These are phyloP conservation scores for Xerocomus amazonicus DNA, from an alignment of 1,284 basidiomycete genomes.

Conservation along the genomic window DNA sequence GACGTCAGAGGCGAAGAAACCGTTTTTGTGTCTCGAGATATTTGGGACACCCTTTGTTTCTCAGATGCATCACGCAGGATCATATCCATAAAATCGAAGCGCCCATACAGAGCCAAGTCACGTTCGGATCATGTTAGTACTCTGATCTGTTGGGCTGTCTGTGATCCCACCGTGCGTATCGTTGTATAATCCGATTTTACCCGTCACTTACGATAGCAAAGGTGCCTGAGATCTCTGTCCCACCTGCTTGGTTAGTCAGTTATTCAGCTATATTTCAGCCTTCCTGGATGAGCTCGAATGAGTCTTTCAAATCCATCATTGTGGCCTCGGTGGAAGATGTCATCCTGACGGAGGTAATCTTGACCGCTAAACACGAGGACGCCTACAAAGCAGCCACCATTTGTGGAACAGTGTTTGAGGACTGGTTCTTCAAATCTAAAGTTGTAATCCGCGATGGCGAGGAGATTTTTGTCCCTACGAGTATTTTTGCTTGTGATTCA, in stretches of 20 bases:
- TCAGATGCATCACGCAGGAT: constrained; percentile 11
- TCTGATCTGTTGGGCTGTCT: constrained; percentile 30
- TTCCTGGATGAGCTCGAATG: constrained; percentile 11
- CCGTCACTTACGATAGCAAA: constrained; percentile 13
- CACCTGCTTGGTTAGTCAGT: constrained; percentile 25
- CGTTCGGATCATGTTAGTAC: constrained; percentile 2
- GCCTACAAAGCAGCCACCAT: constrained; percentile 35
- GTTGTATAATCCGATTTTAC: background rate
- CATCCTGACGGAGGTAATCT: constrained; percentile 41
- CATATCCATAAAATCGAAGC: constrained; percentile 26
- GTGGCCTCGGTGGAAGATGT: constrained; percentile 22
- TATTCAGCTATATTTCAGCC: constrained; percentile 30
- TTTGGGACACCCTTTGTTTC: constrained; percentile 34
- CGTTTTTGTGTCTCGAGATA: constrained; percentile 28
- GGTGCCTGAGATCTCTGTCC: constrained; percentile 28
- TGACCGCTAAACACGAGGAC: constrained; percentile 44
- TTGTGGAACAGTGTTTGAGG: constrained; percentile 18
- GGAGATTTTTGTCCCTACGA: constrained; percentile 32
- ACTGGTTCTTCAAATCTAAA: constrained; percentile 32
- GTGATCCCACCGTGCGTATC: constrained; percentile 25
- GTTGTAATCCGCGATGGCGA: constrained; percentile 51
- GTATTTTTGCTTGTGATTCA: constrained; percentile 18
- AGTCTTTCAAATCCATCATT: constrained; percentile 14
- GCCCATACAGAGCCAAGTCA: constrained; percentile 11
- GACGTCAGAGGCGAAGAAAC: constrained; percentile 12